phyloP scores from a whole-genome alignment of 306 rosid genomes.

The Cicer pinnatifidum region DNA sequence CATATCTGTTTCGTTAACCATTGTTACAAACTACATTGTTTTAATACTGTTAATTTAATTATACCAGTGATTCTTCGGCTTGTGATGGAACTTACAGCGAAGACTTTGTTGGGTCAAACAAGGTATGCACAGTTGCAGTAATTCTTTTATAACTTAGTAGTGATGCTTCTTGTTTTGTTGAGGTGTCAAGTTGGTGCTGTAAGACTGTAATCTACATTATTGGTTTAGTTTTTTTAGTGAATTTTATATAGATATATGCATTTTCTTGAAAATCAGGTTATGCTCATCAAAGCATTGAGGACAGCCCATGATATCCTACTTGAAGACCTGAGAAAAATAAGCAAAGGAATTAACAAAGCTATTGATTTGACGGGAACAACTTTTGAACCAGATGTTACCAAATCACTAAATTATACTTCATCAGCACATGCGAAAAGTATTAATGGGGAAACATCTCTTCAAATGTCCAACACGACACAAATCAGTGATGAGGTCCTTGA shows the following conservation, averaged over 20 bases:
- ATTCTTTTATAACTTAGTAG: constrained; percentile 6
- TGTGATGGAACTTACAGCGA: constrained; percentile 54
- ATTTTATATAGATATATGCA: no score
- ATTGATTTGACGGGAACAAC: constrained; percentile 75
- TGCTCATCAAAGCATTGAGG: constrained; percentile 72
- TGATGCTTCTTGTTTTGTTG: constrained; percentile 4
- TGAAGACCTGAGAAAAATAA: constrained; percentile 76
- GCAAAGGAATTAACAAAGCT: constrained; percentile 66
- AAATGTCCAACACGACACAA: constrained; percentile 52
- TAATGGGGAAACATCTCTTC: constrained; percentile 51
- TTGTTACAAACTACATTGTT: constrained; percentile 7
- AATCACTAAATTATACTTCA: constrained; percentile 52
- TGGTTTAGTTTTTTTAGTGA: no score
- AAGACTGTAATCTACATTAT: background rate
- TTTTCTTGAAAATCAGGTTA: constrained; percentile 50
- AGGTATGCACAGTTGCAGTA: constrained; percentile 55
- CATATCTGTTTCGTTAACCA: no score
- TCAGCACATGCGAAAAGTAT: constrained; percentile 45
- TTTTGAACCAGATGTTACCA: constrained; percentile 64
- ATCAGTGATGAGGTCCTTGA: constrained; percentile 63
- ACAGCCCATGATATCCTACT: constrained; percentile 76
- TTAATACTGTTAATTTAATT: constrained; percentile 46
- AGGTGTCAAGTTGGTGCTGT: constrained; percentile 1
- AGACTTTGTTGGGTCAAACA: constrained; percentile 57
- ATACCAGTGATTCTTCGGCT: constrained; percentile 58